phyloP scores from a whole-genome alignment of 768 basidiomycete genomes.

The Pleurotus ostreatus region DNA sequence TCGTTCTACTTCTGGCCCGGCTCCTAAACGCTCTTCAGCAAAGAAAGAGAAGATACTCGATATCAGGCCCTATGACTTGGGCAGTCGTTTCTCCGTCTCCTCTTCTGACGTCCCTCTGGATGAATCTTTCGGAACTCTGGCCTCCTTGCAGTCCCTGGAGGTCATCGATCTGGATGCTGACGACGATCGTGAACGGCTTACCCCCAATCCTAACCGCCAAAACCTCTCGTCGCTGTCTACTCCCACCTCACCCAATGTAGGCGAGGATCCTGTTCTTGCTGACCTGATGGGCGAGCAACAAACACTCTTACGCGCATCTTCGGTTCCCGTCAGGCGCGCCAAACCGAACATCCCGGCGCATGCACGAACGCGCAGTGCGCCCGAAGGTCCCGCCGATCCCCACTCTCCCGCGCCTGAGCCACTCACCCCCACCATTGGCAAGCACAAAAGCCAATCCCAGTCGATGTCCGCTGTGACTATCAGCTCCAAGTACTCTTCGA shows the following conservation, averaged over 20 bases:
- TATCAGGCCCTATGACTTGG: constrained; percentile 3
- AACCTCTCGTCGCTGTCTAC: neutral
- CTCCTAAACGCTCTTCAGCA: neutral
- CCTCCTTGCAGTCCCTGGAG: constrained; percentile 1
- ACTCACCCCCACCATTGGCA: neutral
- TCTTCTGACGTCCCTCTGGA: neutral
- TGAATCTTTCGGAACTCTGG: neutral
- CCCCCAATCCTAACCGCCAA: neutral
- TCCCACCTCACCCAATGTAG: constrained; percentile 3
- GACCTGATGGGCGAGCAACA: neutral
- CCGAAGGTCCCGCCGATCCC: neutral
- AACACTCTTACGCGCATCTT: constrained; percentile 2
- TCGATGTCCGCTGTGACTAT: constrained; percentile 5
- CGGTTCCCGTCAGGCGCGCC: neutral
- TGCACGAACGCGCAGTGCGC: neutral
- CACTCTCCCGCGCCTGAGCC: neutral
- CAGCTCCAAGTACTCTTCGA: constrained; percentile 2
- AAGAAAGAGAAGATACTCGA: constrained; percentile 1
- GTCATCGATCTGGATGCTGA: neutral
- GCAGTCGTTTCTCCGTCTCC: neutral
- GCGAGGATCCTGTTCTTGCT: neutral
- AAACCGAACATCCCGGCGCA: neutral
- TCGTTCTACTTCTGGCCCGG: neutral
- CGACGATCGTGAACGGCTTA: neutral
- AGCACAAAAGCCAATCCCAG: constrained; percentile 2